A percentile compares a stretch with the other conserved stretches of the same genome.
Evolutionary conservation across 306 rosid genomes (phyloP).

Genomic region (Prinsepia uniflora): DNA sequence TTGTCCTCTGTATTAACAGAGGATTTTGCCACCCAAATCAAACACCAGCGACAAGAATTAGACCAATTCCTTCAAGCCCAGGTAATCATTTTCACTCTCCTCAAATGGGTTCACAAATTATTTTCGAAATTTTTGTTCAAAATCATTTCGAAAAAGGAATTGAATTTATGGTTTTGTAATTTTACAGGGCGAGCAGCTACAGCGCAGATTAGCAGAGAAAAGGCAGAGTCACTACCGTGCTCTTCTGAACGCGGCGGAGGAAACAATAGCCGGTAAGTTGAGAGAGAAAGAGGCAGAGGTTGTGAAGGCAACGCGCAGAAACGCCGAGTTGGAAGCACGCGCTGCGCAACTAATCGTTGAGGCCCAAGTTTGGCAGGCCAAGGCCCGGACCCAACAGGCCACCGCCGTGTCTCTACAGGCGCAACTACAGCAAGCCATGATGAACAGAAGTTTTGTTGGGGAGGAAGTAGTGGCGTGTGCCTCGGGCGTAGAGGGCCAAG

Average conservation of each 20-base stretch:
- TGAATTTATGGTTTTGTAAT: not conserved
- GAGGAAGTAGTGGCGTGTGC: slow-evolving; percentile 44
- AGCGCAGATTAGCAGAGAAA: slow-evolving; percentile 61
- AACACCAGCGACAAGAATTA: slow-evolving; percentile 68
- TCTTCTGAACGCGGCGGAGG: slow-evolving; percentile 60
- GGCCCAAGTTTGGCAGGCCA: slow-evolving; percentile 80
- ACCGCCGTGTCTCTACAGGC: slow-evolving; percentile 63
- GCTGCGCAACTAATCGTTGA: slow-evolving; percentile 71
- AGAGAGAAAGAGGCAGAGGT: slow-evolving; percentile 66
- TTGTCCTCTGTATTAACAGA: slow-evolving; percentile 50
- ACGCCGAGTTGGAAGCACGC: slow-evolving; percentile 76
- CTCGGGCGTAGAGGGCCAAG: slow-evolving; percentile 43
- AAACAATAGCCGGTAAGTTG: slow-evolving; percentile 44
- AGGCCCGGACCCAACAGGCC: slow-evolving; percentile 68
- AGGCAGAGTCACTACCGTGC: slow-evolving; percentile 59
- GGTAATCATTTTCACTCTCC: slow-evolving; percentile 38
- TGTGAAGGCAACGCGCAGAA: slow-evolving; percentile 61
- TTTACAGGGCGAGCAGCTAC: slow-evolving; percentile 62
- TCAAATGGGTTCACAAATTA: slow-evolving; percentile 13
- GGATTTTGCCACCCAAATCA: slow-evolving; percentile 58
- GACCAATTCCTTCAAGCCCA: slow-evolving; percentile 69
- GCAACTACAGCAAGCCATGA: slow-evolving; percentile 69
- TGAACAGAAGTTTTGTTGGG: slow-evolving; percentile 27
- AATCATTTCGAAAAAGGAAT: not conserved
- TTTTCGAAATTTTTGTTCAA: not conserved